phyloP scores from a whole-genome alignment of 345 rosid genomes.

The Draba incana region DNA sequence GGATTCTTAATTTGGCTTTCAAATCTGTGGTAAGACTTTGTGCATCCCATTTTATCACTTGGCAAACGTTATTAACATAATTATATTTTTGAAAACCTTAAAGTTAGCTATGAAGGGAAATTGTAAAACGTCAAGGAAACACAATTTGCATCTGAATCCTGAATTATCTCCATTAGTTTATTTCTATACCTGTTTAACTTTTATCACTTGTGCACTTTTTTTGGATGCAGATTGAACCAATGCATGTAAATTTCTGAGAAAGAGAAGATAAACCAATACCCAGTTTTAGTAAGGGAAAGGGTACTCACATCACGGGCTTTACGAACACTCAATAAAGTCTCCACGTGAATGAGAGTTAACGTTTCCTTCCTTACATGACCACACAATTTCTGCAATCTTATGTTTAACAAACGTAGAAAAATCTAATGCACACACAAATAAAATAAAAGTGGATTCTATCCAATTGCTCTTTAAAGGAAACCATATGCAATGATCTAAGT shows the following conservation, averaged over 20 bases:
- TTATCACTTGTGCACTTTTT: neutral
- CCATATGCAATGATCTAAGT: conserved; percentile 26
- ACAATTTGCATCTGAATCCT: neutral
- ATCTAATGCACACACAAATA: no score
- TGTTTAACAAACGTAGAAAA: neutral
- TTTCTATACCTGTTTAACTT: no score
- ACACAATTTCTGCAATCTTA: neutral
- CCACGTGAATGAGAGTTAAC: neutral
- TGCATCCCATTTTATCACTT: no score
- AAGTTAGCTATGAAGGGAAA: no score
- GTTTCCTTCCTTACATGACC: neutral
- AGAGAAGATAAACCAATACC: neutral
- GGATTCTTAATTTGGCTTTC: neutral
- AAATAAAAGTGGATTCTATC: neutral
- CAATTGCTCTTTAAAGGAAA: conserved; percentile 8
- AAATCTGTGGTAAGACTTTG: no score
- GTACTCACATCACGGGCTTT: neutral
- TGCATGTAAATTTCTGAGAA: neutral
- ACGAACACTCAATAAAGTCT: neutral
- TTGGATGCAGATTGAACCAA: neutral
- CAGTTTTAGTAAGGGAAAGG: neutral
- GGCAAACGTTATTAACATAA: no score
- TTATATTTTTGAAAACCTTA: no score
- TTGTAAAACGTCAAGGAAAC: no score
- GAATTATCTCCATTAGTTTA: no score